Percentiles rank a stretch among this genome's conserved stretches.
phyloP scores from a whole-genome alignment of 495 filamentous ascomycete species.

The Penicillium bialowiezense region DNA sequence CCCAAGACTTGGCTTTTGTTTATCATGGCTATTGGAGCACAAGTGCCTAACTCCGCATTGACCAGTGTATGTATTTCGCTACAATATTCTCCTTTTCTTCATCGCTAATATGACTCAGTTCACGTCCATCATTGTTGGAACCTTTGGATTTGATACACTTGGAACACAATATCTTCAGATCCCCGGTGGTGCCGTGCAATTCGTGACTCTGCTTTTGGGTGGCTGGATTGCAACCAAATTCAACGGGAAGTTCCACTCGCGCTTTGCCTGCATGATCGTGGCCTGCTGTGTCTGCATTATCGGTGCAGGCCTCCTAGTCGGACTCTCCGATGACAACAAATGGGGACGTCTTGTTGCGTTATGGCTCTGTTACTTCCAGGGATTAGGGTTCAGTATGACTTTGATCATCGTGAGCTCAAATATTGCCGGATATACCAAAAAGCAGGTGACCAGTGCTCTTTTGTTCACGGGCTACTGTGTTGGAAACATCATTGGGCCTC shows the following conservation, averaged over 20 bases:
- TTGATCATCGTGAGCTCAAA: conserved; percentile 46
- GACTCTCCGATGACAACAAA: conserved; percentile 46
- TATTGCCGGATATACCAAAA: conserved; percentile 56
- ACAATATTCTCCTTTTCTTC: background rate
- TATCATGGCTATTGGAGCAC: conserved; percentile 32
- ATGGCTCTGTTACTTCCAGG: conserved; percentile 55
- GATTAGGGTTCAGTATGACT: conserved; percentile 44
- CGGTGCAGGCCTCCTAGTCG: conserved; percentile 53
- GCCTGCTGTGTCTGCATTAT: conserved; percentile 55
- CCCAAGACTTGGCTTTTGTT: conserved; percentile 50
- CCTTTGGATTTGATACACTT: conserved; percentile 54
- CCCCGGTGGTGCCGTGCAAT: conserved; percentile 42
- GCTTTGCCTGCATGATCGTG: conserved; percentile 31
- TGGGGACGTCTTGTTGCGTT: conserved; percentile 54
- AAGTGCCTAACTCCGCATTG: conserved; percentile 38
- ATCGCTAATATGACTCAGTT: conserved; percentile 21
- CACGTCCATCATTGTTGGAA: conserved; percentile 46
- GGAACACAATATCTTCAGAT: conserved; percentile 56
- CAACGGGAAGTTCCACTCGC: conserved; percentile 27
- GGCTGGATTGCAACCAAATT: conserved; percentile 42
- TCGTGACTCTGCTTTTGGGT: conserved; percentile 32
- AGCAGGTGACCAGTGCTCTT: conserved; percentile 49
- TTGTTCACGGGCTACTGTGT: conserved; percentile 43
- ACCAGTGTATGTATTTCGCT: conserved; percentile 30
- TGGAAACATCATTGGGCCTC: conserved; percentile 49